Base-by-base conservation (phyloP, 2,329 filamentous ascomycete genomes). In the Diaporthe vaccinii region DNA sequence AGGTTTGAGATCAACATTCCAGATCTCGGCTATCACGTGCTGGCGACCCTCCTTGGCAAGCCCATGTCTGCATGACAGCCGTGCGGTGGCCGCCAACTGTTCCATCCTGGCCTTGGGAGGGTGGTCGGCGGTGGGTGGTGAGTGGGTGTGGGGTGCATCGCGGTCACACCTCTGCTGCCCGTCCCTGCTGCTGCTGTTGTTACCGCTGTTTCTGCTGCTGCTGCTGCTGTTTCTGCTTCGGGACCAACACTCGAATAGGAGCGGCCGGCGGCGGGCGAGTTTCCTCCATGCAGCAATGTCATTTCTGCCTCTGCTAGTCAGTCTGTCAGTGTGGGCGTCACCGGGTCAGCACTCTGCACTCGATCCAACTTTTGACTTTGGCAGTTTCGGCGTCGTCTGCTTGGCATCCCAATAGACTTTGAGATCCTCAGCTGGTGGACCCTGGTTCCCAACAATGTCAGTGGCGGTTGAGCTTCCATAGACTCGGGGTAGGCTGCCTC, bases 231-330 rank as follows among this genome's bases (percentile, higher is more conserved):
- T 61, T 12, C 69, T 59, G 28, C 55, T 59, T 49, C 55, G 69
- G 69, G 46, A 46, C 46, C 71, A 57, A 44, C 58, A 55, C 71
- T 57, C 59, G 12, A 65, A 65, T 14, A 39, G 58, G 58, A 73
- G 46, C 71, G 41, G 28, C 36, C 28, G 44, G 58, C 53, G 36
- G 31, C 71, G 20, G 31, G n/a, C 34, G 31, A 28, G 25, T n/a
- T 73, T 39, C 49, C 58, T 62, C 39, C n/a, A 65, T 74, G 61
- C 22, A 39, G 61, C 44, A 53, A 5, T 34, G 49, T 65, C 71
- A 73, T 65, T 59, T 65, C 71, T 58, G 65, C 58, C 58, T 53
- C 34, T 65, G 46, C 70, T 59, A 65, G 46, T 73, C 70, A 70
- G 51, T 44, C 41, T 31, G 36, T 57, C 67, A 72, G 44, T 62